A percentile compares a stretch with the other conserved stretches of the same genome.
phyloP scores from a whole-genome alignment of 1,284 basidiomycete species.

The Trametes versicolor region DNA sequence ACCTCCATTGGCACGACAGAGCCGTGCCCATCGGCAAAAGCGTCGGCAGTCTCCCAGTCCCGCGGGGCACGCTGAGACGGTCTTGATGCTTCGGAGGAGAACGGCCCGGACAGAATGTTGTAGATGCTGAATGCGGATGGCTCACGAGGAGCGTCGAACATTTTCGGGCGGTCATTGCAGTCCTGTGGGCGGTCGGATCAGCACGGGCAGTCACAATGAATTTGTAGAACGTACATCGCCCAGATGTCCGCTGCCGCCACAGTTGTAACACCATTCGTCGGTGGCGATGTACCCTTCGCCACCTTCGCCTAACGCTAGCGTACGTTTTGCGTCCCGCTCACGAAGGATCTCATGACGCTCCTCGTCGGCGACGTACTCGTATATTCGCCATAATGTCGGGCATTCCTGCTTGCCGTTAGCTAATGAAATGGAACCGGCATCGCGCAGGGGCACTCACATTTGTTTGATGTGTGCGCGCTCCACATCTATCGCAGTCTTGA shows the following conservation, averaged over 20 bases:
- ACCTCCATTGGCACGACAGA: slow-evolving; percentile 63
- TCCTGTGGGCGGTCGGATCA: slow-evolving; percentile 58
- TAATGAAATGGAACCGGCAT: not conserved
- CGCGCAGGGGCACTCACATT: slow-evolving; percentile 55
- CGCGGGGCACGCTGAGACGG: slow-evolving; percentile 40
- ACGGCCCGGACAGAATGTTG: slow-evolving; percentile 80
- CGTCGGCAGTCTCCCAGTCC: slow-evolving; percentile 44
- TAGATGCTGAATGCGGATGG: slow-evolving; percentile 81
- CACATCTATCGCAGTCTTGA: slow-evolving; percentile 81
- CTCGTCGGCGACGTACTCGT: slow-evolving; percentile 74
- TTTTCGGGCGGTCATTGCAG: slow-evolving; percentile 66
- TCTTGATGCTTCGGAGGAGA: slow-evolving; percentile 56
- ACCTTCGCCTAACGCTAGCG: slow-evolving; percentile 68
- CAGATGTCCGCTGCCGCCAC: slow-evolving; percentile 81
- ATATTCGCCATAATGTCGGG: slow-evolving; percentile 88
- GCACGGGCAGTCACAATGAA: slow-evolving; percentile 1
- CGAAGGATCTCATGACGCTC: slow-evolving; percentile 61
- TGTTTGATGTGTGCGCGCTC: slow-evolving; percentile 71
- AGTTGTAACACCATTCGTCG: slow-evolving; percentile 91
- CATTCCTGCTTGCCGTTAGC: slow-evolving; percentile 68
- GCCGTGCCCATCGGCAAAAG: slow-evolving; percentile 54
- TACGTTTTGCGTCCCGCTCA: slow-evolving; percentile 58
- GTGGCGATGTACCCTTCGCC: slow-evolving; percentile 79
- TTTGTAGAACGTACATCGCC: slow-evolving; percentile 76
- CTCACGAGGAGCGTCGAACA: slow-evolving; percentile 60